phyloP scores from a whole-genome alignment of 192 early-diverging fungal genomes.

The Coemansia erecta region DNA sequence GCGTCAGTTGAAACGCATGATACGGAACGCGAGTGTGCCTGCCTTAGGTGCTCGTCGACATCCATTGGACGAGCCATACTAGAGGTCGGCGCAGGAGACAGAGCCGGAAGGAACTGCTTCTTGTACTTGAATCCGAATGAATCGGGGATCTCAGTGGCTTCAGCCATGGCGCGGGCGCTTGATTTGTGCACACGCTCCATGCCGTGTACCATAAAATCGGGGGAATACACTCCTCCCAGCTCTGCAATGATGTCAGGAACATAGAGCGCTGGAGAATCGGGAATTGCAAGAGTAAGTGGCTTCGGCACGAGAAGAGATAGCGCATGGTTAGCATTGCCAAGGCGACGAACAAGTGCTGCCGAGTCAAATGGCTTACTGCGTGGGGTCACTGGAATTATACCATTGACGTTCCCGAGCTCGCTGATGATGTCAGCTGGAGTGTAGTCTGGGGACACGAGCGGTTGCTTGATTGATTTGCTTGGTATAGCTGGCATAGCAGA shows the following conservation, averaged over 20 bases:
- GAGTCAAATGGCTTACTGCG: not conserved
- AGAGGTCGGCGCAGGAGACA: too few relatives aligned
- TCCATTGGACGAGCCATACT: slow-evolving; percentile 10
- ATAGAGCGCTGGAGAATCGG: slow-evolving; percentile 2
- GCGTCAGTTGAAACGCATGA: slow-evolving; percentile 4
- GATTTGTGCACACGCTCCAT: slow-evolving; percentile 11
- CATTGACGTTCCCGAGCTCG: not conserved
- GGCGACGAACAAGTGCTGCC: not conserved
- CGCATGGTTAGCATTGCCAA: not conserved
- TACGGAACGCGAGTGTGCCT: slow-evolving; percentile 27
- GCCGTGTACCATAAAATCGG: slow-evolving; percentile 16
- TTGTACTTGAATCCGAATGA: not conserved
- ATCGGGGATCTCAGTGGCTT: slow-evolving; percentile 2
- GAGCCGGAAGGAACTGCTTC: not conserved
- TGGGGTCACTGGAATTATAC: too few relatives aligned
- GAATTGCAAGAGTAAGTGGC: not conserved
- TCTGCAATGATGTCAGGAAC: slow-evolving; percentile 29
- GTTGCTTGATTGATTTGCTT: not conserved
- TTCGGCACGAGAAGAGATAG: too few relatives aligned
- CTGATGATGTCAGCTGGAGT: not conserved
- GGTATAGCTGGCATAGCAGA: not conserved
- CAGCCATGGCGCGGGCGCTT: not conserved
- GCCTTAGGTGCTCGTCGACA: slow-evolving; percentile 25
- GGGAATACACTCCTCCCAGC: slow-evolving; percentile 33
- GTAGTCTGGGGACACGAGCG: not conserved